Evolutionary conservation across 768 basidiomycete species (phyloP), one percentile per base, ranked within the genome.

Genomic region (Lactifluus echinatus): DNA sequence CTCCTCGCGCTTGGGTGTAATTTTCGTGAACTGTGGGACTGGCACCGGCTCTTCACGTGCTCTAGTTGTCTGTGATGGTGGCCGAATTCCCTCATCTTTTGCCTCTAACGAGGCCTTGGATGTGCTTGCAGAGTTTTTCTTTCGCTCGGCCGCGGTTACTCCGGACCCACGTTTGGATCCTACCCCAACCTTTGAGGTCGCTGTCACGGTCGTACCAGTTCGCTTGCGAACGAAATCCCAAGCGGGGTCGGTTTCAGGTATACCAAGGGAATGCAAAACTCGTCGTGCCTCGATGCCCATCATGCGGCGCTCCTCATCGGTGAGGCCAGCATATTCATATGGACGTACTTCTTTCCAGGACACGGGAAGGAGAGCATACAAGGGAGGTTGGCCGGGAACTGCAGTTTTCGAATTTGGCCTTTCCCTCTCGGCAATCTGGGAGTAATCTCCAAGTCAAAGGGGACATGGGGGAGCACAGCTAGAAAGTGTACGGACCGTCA

Each of bases 331-430:
- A 76, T 79, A 85, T 59, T 82, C 83, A 56, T 75, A 82, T 0
- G 87, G 87, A 6, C 84, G 81, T 24, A 88, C 82, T 64, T 89
- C 82, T 33, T 73, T 73, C 86, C 87, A 89, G 2, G 79, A 71
- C 19, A 69, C 65, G 23, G 75, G 70, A 60, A 81, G 85, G 57
- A 88, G 78, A 31, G 70, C 65, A 76, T 83, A 89, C 26, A 42
- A 5, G 6, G 59, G 33, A n/a, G 54, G 14, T 33, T 59, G 58
- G 28, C 58, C 53, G 7, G 56, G 44, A 46, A 39, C 43, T 15
- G 31, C 33, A 3, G 39, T 24, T 36, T 49, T 59, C n/a, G 49
- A 44, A 31, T 24, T 53, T 29, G 53, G 23, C 21, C 53, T 50
- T 46, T 59, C 53, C 29, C 58, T 54, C 48, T 50, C 60, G 39